Conservation (phyloP, 2,329 filamentous ascomycete species). For the Chaetomium strumarium region DNA sequence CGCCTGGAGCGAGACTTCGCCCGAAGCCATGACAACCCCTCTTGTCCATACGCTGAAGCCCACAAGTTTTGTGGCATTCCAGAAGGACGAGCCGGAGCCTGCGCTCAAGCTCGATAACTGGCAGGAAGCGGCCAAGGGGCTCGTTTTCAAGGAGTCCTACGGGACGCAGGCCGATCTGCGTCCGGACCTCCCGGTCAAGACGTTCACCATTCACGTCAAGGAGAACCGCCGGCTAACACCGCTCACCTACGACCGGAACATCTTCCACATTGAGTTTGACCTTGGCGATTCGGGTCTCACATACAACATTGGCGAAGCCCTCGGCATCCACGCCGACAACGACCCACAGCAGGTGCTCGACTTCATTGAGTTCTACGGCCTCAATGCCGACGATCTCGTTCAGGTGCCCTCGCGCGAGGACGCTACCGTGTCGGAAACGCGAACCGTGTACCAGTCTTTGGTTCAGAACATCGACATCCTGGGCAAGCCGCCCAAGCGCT, state of each 20-base stretch:
- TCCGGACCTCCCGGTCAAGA: conserved; percentile 82
- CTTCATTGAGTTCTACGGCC: conserved; percentile 86
- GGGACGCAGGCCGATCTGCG: conserved; percentile 67
- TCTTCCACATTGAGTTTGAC: conserved; percentile 99
- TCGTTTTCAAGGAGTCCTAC: conserved; percentile 93
- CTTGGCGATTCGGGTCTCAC: conserved; percentile 84
- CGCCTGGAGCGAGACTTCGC: conserved; percentile 68
- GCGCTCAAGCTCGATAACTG: conserved; percentile 63
- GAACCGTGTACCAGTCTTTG: conserved; percentile 88
- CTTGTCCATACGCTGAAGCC: conserved; percentile 63
- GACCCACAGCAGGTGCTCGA: conserved; percentile 69
- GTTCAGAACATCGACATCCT: conserved; percentile 94
- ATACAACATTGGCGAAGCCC: conserved; percentile 95
- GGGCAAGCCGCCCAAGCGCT: conserved; percentile 92
- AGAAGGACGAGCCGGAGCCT: conserved; percentile 68
- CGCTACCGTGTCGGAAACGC: conserved; percentile 66
- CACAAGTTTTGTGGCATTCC: conserved; percentile 78
- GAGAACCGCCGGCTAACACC: conserved; percentile 94
- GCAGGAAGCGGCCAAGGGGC: conserved; percentile 77
- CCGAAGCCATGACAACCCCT: conserved; percentile 54
- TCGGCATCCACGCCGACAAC: conserved; percentile 95
- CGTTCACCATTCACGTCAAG: conserved; percentile 80
- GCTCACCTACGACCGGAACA: conserved; percentile 86
- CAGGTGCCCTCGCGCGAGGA: conserved; percentile 86
- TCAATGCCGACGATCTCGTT: conserved; percentile 78